These are phyloP conservation scores for Pleurotus cornucopiae DNA, from an alignment of 768 basidiomycete genomes.

Conservation along the genomic window DNA sequence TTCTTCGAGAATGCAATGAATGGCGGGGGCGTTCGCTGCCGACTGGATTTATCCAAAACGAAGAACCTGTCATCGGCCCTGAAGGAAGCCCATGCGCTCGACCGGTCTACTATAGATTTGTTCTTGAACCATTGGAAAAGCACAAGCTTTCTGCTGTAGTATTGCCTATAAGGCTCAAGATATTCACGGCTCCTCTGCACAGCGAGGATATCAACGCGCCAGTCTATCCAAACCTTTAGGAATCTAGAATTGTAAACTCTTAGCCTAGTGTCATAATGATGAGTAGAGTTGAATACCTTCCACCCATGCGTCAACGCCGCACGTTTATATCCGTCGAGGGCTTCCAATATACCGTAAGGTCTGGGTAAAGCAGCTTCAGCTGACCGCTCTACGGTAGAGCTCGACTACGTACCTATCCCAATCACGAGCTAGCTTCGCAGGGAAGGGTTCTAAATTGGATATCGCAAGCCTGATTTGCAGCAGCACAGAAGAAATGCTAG, in stretches of 20 bases:
- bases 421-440: constrained; percentile 50
- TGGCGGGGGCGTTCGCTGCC: constrained; percentile 12
- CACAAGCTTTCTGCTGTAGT: background rate
- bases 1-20: constrained; percentile 8
- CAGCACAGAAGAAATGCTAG: constrained; percentile 45
- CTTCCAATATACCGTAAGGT: constrained; percentile 50
- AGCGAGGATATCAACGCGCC: background rate
- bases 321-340: constrained; percentile 58
- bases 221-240: background rate
- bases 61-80: background rate
- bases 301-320: constrained; percentile 65
- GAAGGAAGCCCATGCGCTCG: background rate
- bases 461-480: constrained; percentile 69
- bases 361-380: constrained; percentile 15
- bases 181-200: background rate
- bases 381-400: background rate
- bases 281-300: constrained; percentile 36
- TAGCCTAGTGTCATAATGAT: background rate
- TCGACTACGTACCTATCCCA: constrained; percentile 43
- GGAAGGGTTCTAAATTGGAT: constrained; percentile 60
- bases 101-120: background rate
- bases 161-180: background rate
- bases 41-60: constrained; percentile 21
- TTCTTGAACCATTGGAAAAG: background rate
- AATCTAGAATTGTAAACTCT: background rate